Base-by-base conservation (phyloP, 2,329 filamentous ascomycete species). In the Coleophoma eucalyptorum region DNA sequence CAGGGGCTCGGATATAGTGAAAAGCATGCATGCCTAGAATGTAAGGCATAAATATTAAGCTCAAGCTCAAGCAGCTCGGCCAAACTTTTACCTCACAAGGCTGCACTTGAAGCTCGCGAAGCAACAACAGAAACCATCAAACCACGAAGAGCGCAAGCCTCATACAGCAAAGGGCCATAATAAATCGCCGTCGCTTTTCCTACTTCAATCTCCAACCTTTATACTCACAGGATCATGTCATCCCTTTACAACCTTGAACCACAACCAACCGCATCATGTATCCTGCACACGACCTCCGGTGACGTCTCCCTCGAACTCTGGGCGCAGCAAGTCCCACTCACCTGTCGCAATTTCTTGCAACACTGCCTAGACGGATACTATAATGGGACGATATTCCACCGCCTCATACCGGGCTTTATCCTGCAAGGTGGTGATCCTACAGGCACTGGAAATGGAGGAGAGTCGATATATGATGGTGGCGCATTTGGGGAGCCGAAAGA, bases 331-430 rank as follows among this genome's bases (percentile, higher is more conserved):
- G 88, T 90, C 0, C 94, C 94, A 8, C 78, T 97, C 55, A 88
- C 94, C 21, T 91, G 87, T 65, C 90, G 93, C 60, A 97, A 97
- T 74, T 99, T 99, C 71, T 80, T 99, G 35, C 94, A 99, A 69
- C 87, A 92, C 64, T 94, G 90, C 66, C 81, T 97, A 59, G 92
- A 99, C 67, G 91, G 91, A 60, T 97, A 97, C 75, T 99, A 97
- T 74, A 86, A 90, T 62, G 85, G 87, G 65, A 97, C 92, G 0
- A 86, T 94, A 55, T 99, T 99, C 72, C 94, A 99, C 72, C 89
- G 94, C 20, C 78, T 97, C 5, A 86, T 96, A 0, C 90, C 92
- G 0, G 89, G 88, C 47, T 99, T 99, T 69, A 89, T 99, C 55
- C 74, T 97, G 11, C 94, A 99, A 65, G 94, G 93, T 31, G 94